Evolutionary conservation across 148 eudicot genomes (phyloP), one percentile per base, ranked within the genome.

Genomic region (Beta vulgaris): DNA sequence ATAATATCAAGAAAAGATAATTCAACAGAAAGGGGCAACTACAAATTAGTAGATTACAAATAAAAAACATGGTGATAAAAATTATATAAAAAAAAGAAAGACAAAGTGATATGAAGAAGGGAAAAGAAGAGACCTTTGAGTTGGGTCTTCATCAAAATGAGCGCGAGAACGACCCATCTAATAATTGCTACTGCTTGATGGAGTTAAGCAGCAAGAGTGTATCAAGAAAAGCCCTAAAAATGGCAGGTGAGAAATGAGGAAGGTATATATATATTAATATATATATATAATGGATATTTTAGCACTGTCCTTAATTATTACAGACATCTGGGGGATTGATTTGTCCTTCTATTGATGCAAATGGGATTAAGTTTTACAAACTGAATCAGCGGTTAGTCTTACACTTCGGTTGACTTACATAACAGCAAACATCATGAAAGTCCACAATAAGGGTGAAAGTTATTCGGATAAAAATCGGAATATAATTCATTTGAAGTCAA

Each of bases 141-240:
- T 67, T 26, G 86, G 86, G 79, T 85, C 88, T 58, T 85, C 88
- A 78, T 85, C 88, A 72, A 82, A 69, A 60, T 85, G 86, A 39
- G 77, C 85, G 29, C 88, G 85, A 68, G 88, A 85, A 63, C 88
- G 88, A 72, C 88, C 88, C 88, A 85, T 85, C 60, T 6, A 34
- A 29, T 6, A 34, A 29, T 46, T 53, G 70, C 61, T 11, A 68
- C 62, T 31, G 1, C 21, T 72, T 13, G 2, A 11, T 53, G 34
- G 11, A 29, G 6, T 21, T 40, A 14, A 10, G 5, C 44, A 21
- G 10, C 54, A 53, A 67, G 49, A 26, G 7, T 26, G 58, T 21
- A 60, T 61, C 6, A 34, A 44, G 14, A 28, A 1, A 61, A 74
- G 26, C 71, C 78, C 78, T 65, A 65, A 37, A 65, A 51, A 65